Base-by-base conservation (phyloP, 2,329 filamentous ascomycete species). In the Nothomitra cinnamomea region DNA sequence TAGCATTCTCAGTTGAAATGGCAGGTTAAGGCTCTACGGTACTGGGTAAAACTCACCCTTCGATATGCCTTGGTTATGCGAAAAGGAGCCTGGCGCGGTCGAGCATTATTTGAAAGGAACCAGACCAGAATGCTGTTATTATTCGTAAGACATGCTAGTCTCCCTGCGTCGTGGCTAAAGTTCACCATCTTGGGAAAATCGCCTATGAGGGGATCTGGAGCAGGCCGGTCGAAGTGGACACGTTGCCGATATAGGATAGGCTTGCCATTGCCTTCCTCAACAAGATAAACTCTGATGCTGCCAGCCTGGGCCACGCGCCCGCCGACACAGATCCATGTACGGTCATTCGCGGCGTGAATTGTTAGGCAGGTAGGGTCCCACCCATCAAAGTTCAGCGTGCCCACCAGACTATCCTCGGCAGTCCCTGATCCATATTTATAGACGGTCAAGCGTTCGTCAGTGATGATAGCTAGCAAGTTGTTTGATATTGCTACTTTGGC, bases 111-210 rank as follows among this genome's bases (percentile, higher is more conserved):
- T 22, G 47, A 50, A 22, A 50, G 47, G 47, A 28, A 22, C 47
- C 47, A 50, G 25, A 28, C 24, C 19, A 50, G 24, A 12, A 50
- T 22, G 49, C 13, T 28, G 52, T 35, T 58, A 49, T 54, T 56
- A 47, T 52, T 54, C 3, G 53, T 54, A n/a, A 50, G 17, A 40
- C 53, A 54, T 1, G 52, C 53, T 22, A 54, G 45, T 36, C 53
- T 54, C 28, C 6, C 32, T 2, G 47, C 53, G 10, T 52, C 24
- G 15, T 17, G 53, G 28, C 45, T 35, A 32, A 54, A 54, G 5
- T 28, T 43, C 45, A 54, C 21, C 45, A 24, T 54, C 42, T 15
- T 52, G 13, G 38, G 24, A 7, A 53, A 50, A 35, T 54, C 47
- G 5, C 32, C 32, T 4, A 3, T 17, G 13, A 50, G 19, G 3